Percentiles rank a stretch among this genome's conserved stretches.
Conservation (phyloP, 768 basidiomycete species). For the Agrocybe praecox region DNA sequence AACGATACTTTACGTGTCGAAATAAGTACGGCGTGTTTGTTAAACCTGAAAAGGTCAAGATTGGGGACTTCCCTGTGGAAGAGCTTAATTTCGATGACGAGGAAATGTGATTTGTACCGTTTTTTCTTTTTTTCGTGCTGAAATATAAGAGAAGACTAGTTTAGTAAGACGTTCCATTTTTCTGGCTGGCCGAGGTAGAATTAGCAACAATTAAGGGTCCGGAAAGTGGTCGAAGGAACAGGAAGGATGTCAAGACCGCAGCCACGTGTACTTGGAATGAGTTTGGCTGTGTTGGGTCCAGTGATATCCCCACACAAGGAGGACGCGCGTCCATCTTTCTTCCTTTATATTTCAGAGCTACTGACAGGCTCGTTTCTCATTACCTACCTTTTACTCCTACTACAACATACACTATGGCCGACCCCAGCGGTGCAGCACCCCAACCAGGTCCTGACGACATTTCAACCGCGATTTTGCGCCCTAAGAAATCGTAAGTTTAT, state of each 20-base stretch:
- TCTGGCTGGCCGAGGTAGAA: background rate
- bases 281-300: slow-evolving; percentile 34
- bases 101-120: slow-evolving; percentile 54
- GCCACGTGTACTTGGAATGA: slow-evolving; percentile 30
- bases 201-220: background rate
- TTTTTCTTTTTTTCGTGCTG: too few species aligned
- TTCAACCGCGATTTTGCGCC: slow-evolving; percentile 93
- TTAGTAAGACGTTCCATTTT: background rate
- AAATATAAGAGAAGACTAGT: too few species aligned
- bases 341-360: slow-evolving; percentile 28
- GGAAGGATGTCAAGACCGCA: slow-evolving; percentile 24
- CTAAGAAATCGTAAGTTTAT: slow-evolving; percentile 93
- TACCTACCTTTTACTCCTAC: slow-evolving; percentile 21
- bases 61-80: slow-evolving; percentile 88
- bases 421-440: slow-evolving; percentile 82
- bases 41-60: slow-evolving; percentile 73
- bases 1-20: slow-evolving; percentile 81
- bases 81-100: slow-evolving; percentile 73
- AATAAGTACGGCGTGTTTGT: slow-evolving; percentile 87
- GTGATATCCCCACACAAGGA: slow-evolving; percentile 19
- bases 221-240: slow-evolving; percentile 36
- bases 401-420: slow-evolving; percentile 51
- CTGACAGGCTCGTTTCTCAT: slow-evolving; percentile 20
- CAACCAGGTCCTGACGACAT: slow-evolving; percentile 88
- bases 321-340: slow-evolving; percentile 41